Conservation (phyloP, 164 flowering plant genomes). For the Magnolia sinica region DNA sequence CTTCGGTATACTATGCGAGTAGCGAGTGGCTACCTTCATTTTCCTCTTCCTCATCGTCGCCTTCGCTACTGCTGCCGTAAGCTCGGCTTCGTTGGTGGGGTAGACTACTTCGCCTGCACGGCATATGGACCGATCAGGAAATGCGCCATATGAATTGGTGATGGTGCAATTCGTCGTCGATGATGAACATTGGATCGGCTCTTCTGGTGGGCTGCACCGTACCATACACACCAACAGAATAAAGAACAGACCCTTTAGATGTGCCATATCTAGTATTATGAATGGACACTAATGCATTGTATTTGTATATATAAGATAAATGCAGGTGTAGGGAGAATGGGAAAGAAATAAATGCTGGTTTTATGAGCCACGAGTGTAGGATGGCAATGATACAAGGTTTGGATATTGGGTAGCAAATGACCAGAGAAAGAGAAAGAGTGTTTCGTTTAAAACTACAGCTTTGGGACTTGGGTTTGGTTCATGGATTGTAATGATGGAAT, state of each 20-base stretch:
- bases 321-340: background rate
- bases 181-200: constrained; percentile 53
- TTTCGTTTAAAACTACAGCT: too few species aligned
- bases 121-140: constrained; percentile 62
- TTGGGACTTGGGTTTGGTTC: too few species aligned
- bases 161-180: constrained; percentile 50
- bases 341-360: background rate
- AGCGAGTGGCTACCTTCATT: constrained; percentile 57
- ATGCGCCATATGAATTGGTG: constrained; percentile 65
- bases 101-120: constrained; percentile 40
- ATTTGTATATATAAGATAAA: background rate
- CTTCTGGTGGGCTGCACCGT: constrained; percentile 46
- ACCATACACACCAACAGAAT: constrained; percentile 13
- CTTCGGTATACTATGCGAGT: constrained; percentile 64
- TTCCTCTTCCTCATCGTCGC: constrained; percentile 43
- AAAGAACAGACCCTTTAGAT: constrained; percentile 5
- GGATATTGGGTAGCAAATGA: too few species aligned
- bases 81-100: constrained; percentile 55
- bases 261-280: background rate
- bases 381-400: background rate
- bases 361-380: background rate
- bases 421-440: too few species aligned
- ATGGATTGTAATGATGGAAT: too few species aligned
- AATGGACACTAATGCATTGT: background rate
- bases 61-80: constrained; percentile 39